Conservation (phyloP, 495 filamentous ascomycete genomes). For the Penicillium cosmopolitanum region DNA sequence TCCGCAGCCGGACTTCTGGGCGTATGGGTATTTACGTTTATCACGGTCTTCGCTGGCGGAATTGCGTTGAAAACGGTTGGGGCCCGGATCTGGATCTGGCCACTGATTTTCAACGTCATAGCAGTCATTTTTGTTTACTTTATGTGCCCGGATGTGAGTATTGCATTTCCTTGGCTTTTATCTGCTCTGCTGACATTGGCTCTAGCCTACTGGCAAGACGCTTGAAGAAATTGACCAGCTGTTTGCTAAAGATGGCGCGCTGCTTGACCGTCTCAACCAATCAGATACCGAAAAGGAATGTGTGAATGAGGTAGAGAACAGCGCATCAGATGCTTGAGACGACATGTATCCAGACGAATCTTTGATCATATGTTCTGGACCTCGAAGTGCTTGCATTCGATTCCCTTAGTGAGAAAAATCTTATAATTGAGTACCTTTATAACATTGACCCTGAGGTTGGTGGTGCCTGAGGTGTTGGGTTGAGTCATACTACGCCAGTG, state of each 20-base stretch:
- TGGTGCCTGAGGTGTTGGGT: too few relatives aligned
- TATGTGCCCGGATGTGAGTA: slow-evolving; percentile 23
- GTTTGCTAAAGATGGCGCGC: slow-evolving; percentile 4
- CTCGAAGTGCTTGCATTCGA: neutral
- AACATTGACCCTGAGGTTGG: too few relatives aligned
- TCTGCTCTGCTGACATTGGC: neutral
- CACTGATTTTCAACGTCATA: slow-evolving; percentile 19
- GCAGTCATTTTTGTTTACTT: slow-evolving; percentile 24
- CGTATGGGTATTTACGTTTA: slow-evolving; percentile 35
- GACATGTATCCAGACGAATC: neutral
- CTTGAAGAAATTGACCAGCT: slow-evolving; percentile 21
- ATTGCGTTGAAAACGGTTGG: slow-evolving; percentile 31
- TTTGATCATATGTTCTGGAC: too few relatives aligned
- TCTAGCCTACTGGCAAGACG: slow-evolving; percentile 19
- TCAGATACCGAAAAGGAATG: slow-evolving; percentile 3
- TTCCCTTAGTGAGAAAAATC: neutral
- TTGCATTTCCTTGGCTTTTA: neutral
- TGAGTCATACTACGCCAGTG: too few relatives aligned
- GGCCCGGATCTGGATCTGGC: slow-evolving; percentile 35
- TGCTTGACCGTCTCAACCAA: slow-evolving; percentile 5
- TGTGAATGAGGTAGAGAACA: neutral
- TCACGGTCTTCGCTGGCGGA: slow-evolving; percentile 38
- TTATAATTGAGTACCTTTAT: too few relatives aligned
- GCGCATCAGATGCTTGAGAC: neutral
- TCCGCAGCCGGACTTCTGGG: slow-evolving; percentile 27